Percentiles rank a stretch among this genome's conserved stretches.
Conservation (phyloP, 306 rosid genomes). For the Psophocarpus tetragonolobus region DNA sequence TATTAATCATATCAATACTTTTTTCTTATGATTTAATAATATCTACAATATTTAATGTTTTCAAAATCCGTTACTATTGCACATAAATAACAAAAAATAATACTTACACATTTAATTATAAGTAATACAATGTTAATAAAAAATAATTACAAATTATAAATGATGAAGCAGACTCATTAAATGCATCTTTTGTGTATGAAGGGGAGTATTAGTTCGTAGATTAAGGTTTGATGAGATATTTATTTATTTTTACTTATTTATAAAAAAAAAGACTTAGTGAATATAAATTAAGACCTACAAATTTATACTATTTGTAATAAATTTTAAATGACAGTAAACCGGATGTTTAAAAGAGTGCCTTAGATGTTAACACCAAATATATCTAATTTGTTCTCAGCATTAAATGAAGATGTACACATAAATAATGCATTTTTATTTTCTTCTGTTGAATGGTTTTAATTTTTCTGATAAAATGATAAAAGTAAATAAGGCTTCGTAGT, state of each 20-base stretch:
- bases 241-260: no score
- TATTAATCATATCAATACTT: background rate
- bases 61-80: background rate
- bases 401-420: background rate
- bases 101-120: background rate
- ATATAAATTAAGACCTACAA: no score
- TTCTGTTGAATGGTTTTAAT: background rate
- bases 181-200: no score
- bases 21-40: background rate
- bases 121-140: background rate
- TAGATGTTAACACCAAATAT: background rate
- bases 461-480: background rate
- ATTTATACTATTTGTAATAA: background rate
- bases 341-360: background rate
- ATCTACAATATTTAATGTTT: background rate
- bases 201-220: no score
- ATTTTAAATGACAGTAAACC: background rate
- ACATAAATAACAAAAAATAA: background rate
- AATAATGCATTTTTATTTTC: background rate
- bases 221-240: no score
- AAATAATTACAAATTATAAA: background rate
- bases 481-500: constrained; percentile 14
- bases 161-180: background rate
- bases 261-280: background rate
- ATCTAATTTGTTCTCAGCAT: background rate